Base-by-base conservation (phyloP, 140 eudicot genomes). In the Stevia rebaudiana region DNA sequence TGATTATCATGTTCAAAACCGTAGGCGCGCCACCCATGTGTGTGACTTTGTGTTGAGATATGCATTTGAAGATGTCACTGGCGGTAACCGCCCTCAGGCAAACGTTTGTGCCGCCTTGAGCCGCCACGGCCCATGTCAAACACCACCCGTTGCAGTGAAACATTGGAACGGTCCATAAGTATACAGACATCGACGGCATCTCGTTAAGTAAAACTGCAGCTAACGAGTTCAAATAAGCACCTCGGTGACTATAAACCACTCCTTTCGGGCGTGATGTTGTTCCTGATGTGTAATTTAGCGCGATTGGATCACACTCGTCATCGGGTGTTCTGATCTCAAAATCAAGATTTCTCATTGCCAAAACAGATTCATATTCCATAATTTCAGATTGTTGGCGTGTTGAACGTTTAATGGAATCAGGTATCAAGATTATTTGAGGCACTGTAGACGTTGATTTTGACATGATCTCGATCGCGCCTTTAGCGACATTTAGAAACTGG, bases 141-240 rank as follows among this genome's bases (percentile, higher is more conserved):
- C 85, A 78, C 94, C 94, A 84, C 25, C 94, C 94, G 41, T 84
- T 84, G 79, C 94, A 84, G 67, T 84, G 94, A 66, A 84, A 84
- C 94, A 84, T 84, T 5, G 94, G 88, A 28, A 81, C 73, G 4
- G 81, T 61, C 94, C 94, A 84, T 53, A 84, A 60, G 76, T 84
- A 84, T 40, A 84, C 80, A 21, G 83, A 68, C 87, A 78, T 79
- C 2, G 87, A 68, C 5, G 74, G 61, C 85, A 84, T 84, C 5
- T 84, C 94, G 58, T 70, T 78, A 1, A 76, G 76, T 54, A 84
- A 66, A 44, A 37, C 63, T 15, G 80, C 75, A 0, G 87, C 71
- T 31, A 84, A 37, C 3, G 92, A 76, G 24, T 81, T 84, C 33
- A 84, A 79, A 70, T 84, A 81, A 0, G 92, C 92, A 19, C 92